A percentile compares a stretch with the other conserved stretches of the same genome.
phyloP scores from a whole-genome alignment of 106 monocot species.

The Cymbidium sinense region DNA sequence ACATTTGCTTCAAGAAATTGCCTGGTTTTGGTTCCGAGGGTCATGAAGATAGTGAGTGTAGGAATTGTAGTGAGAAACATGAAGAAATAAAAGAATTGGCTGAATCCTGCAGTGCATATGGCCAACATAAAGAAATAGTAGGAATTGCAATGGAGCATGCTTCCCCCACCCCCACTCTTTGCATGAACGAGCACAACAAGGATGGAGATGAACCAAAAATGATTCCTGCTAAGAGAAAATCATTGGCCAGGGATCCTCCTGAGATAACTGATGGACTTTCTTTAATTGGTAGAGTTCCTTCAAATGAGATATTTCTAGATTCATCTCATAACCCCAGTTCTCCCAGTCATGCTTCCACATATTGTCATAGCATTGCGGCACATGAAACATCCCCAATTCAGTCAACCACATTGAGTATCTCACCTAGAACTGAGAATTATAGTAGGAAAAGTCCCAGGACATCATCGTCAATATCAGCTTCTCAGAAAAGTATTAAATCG shows the following conservation, averaged over 20 bases:
- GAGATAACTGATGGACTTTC: background rate
- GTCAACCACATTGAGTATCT: constrained; percentile 27
- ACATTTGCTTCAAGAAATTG: background rate
- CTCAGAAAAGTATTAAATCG: constrained; percentile 25
- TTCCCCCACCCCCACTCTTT: too few relatives aligned
- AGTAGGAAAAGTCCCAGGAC: constrained; percentile 51
- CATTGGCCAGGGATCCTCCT: background rate
- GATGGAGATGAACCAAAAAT: background rate
- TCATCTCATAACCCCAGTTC: background rate
- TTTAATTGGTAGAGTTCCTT: background rate
- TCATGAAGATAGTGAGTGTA: too few relatives aligned
- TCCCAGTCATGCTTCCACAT: constrained; percentile 4
- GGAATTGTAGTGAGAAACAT: too few relatives aligned
- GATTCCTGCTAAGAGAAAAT: background rate
- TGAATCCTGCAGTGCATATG: too few relatives aligned
- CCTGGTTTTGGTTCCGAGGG: too few relatives aligned
- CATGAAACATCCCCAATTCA: constrained; percentile 19
- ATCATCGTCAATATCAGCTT: constrained; percentile 43
- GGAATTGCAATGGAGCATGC: too few relatives aligned
- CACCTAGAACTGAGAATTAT: constrained; percentile 31
- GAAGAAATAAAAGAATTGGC: too few relatives aligned
- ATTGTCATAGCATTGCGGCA: constrained; percentile 30
- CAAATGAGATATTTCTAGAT: background rate
- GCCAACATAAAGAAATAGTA: too few relatives aligned
- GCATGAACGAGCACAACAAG: background rate